Conservation (phyloP, 1,284 basidiomycete genomes). For the Serendipita sp. region DNA sequence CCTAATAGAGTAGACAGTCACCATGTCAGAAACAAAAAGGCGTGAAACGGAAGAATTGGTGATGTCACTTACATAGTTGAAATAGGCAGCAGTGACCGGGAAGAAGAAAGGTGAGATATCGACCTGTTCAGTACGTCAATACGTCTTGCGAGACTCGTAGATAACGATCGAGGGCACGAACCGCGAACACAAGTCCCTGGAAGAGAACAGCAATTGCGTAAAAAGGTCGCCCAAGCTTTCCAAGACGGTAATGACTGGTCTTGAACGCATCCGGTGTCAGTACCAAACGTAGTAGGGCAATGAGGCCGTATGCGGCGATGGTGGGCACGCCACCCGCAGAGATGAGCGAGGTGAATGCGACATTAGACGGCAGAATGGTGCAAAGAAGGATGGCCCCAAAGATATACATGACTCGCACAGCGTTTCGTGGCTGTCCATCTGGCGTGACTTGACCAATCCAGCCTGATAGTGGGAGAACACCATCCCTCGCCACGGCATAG, state of each 20-base stretch:
- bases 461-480: slow-evolving; percentile 62
- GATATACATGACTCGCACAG: slow-evolving; percentile 66
- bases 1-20: slow-evolving; percentile 25
- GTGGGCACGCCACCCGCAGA: slow-evolving; percentile 71
- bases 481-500: slow-evolving; percentile 78
- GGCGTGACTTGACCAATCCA: slow-evolving; percentile 66
- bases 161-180: slow-evolving; percentile 24
- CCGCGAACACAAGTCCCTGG: slow-evolving; percentile 58
- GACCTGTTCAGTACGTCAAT: slow-evolving; percentile 29
- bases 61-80: slow-evolving; percentile 51
- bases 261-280: slow-evolving; percentile 65
- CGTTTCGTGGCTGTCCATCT: slow-evolving; percentile 61
- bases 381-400: slow-evolving; percentile 61
- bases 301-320: slow-evolving; percentile 69
- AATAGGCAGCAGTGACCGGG: slow-evolving; percentile 54
- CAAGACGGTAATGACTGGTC: slow-evolving; percentile 54
- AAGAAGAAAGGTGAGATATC: slow-evolving; percentile 72
- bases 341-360: slow-evolving; percentile 74
- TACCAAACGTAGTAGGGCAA: slow-evolving; percentile 53
- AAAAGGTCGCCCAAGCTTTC: slow-evolving; percentile 47
- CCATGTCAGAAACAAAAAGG: too few relatives aligned
- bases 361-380: slow-evolving; percentile 71
- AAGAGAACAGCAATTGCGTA: slow-evolving; percentile 54
- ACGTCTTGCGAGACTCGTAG: slow-evolving; percentile 8
- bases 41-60: slow-evolving; percentile 4